Base-by-base conservation (phyloP, 1,284 basidiomycete species). In the Cutaneotrichosporon daszewskae region DNA sequence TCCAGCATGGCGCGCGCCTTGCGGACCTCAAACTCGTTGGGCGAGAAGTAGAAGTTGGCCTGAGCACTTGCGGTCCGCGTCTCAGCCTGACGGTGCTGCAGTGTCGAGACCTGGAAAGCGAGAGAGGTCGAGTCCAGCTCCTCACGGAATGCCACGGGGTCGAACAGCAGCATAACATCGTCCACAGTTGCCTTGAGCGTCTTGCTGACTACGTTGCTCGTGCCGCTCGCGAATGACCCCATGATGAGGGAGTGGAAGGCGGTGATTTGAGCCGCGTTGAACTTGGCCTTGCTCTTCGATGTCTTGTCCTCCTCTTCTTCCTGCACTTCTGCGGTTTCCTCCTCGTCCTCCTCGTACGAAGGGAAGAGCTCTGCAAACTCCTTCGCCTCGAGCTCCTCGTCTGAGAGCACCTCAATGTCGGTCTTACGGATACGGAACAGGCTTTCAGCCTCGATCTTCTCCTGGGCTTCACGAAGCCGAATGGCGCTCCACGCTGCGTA, bases 311-410 rank as follows among this genome's bases (percentile, higher is more conserved):
- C 40, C 19, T 54, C 54, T 13, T 47, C 49, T 13, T 51, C 43
- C 2, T 31, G 28, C 17, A n/a, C 28, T 13, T 17, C 14, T 17
- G 27, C 33, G 17, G 46, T 45, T 34, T 58, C 52, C 8, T 58
- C 55, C 4, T 58, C 57, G 20, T 84, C 68, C 19, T 77, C 76
- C 33, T 83, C 84, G 59, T 84, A 96, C 17, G 82, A 80, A 2
- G 92, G 90, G 69, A 97, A 96, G 35, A 95, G 68, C 3, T 77
- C 70, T 19, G 80, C 72, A 63, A 95, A 88, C 59, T 96, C 92
- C 49, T 77, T 75, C 64, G 86, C 86, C 59, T 94, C 86, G 27
- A 77, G 60, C 54, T 87, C 85, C 10, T 80, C 80, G 50, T 91
- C 92, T 11, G 77, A 78, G 10, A 78, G 69, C 20, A 77, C 76